phyloP scores from a whole-genome alignment of 1,284 basidiomycete genomes.

The Sanguinoderma infundibulare region DNA sequence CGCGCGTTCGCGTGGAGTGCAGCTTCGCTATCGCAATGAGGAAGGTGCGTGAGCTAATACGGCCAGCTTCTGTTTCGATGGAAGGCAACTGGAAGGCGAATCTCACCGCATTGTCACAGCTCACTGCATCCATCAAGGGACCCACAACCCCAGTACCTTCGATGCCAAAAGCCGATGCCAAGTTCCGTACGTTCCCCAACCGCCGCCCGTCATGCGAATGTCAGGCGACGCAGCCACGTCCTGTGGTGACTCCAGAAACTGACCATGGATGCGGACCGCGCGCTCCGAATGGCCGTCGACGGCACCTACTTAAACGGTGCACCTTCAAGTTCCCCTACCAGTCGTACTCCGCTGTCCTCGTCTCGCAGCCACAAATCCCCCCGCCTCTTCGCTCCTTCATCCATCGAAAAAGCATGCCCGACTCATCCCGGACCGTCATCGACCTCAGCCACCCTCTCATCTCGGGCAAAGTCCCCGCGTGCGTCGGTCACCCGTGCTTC shows the following conservation, averaged over 20 bases:
- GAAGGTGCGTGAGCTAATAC: neutral
- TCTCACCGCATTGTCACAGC: neutral
- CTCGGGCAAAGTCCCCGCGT: constrained; percentile 44
- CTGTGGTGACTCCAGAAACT: neutral
- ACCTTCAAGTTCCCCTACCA: neutral
- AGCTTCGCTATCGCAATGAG: neutral
- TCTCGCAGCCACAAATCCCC: neutral
- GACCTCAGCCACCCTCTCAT: constrained; percentile 62
- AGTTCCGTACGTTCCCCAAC: neutral
- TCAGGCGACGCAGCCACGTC: neutral
- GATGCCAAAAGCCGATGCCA: neutral
- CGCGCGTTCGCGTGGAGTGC: constrained; percentile 59
- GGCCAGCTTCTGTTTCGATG: neutral
- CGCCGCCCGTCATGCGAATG: neutral
- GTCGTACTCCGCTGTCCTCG: neutral
- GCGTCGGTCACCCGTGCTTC: constrained; percentile 61
- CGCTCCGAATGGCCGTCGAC: neutral
- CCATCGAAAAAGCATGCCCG: neutral
- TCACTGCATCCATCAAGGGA: constrained; percentile 1
- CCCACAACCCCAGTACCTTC: constrained; percentile 3
- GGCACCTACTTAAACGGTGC: neutral
- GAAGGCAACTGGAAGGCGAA: neutral
- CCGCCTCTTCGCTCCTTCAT: neutral
- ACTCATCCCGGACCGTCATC: constrained; percentile 31
- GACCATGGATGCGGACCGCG: neutral